A percentile compares a stretch with the other conserved stretches of the same genome.
Evolutionary conservation across 1,139 yeast genomes (phyloP).

Genomic region (Sugiyamaella pinicola): DNA sequence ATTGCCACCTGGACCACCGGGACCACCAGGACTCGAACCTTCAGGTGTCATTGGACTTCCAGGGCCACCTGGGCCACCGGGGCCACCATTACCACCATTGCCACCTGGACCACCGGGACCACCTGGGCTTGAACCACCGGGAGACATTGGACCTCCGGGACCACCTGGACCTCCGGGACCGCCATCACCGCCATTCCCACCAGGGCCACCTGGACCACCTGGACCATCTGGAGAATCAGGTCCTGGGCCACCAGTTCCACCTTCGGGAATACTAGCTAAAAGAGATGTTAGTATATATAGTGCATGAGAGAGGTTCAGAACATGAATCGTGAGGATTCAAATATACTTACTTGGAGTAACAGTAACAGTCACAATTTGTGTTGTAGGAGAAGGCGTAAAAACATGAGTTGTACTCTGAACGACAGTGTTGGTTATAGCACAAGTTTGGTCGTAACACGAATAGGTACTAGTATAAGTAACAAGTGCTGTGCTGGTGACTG

Average conservation of each 20-base stretch:
- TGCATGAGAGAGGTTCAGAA: too few relatives aligned
- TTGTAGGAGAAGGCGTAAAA: slow-evolving; percentile 19
- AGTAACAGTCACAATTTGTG: slow-evolving; percentile 20
- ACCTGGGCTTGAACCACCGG: slow-evolving; percentile 24
- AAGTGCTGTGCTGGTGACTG: slow-evolving; percentile 21
- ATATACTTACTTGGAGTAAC: slow-evolving; percentile 15
- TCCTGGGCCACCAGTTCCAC: slow-evolving; percentile 25
- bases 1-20: slow-evolving; percentile 21
- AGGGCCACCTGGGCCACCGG: slow-evolving; percentile 19
- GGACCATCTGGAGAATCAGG: not conserved
- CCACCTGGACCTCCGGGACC: slow-evolving; percentile 23
- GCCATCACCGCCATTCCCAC: slow-evolving; percentile 18
- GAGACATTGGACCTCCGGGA: slow-evolving; percentile 26
- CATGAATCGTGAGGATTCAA: not conserved
- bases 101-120: slow-evolving; percentile 24
- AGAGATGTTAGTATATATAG: slow-evolving; percentile 5
- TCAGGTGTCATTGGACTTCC: not conserved
- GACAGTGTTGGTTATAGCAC: slow-evolving; percentile 22
- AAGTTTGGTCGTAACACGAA: slow-evolving; percentile 18
- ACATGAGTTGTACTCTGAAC: slow-evolving; percentile 18
- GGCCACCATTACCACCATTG: slow-evolving; percentile 13
- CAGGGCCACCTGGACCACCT: slow-evolving; percentile 23
- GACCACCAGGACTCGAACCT: slow-evolving; percentile 6
- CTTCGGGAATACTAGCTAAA: slow-evolving; percentile 12
- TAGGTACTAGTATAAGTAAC: slow-evolving; percentile 22